phyloP scores from a whole-genome alignment of 768 basidiomycete species.

The Dentipellis fragilis region DNA sequence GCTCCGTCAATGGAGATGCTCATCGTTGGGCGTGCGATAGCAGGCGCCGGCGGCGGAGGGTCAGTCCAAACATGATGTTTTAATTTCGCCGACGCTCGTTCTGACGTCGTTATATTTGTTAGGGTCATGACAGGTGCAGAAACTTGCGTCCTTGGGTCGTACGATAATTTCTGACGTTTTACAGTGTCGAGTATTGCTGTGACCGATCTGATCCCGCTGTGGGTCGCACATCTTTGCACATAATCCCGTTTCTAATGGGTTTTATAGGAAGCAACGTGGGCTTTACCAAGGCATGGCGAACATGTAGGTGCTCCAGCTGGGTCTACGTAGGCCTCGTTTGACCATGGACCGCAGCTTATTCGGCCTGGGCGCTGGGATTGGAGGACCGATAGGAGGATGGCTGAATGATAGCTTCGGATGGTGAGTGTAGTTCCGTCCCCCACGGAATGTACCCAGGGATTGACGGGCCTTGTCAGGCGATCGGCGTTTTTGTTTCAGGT shows the following conservation, averaged over 20 bases:
- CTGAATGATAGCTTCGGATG: conserved; percentile 80
- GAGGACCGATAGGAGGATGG: conserved; percentile 78
- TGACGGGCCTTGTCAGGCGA: conserved; percentile 41
- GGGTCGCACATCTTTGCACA: conserved; percentile 22
- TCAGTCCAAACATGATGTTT: conserved; percentile 27
- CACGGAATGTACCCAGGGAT: background rate
- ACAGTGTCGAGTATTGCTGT: conserved; percentile 76
- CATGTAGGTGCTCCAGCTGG: conserved; percentile 39
- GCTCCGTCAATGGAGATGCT: conserved; percentile 80
- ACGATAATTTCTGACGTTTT: conserved; percentile 11
- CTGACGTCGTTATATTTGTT: conserved; percentile 9
- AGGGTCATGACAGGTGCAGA: conserved; percentile 76
- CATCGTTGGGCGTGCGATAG: conserved; percentile 73
- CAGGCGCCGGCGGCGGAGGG: conserved; percentile 91
- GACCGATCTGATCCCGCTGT: conserved; percentile 86
- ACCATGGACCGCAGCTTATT: conserved; percentile 43
- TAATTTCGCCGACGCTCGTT: background rate
- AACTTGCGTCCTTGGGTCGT: conserved; percentile 13
- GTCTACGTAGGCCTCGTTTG: background rate
- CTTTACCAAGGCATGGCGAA: conserved; percentile 89
- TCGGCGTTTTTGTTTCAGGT: conserved; percentile 84
- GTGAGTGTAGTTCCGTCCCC: conserved; percentile 25
- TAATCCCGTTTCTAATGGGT: conserved; percentile 3
- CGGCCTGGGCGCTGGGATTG: conserved; percentile 74
- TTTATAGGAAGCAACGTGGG: conserved; percentile 66